Conservation (phyloP, 805 yeast species). For the Candida berthetii region DNA sequence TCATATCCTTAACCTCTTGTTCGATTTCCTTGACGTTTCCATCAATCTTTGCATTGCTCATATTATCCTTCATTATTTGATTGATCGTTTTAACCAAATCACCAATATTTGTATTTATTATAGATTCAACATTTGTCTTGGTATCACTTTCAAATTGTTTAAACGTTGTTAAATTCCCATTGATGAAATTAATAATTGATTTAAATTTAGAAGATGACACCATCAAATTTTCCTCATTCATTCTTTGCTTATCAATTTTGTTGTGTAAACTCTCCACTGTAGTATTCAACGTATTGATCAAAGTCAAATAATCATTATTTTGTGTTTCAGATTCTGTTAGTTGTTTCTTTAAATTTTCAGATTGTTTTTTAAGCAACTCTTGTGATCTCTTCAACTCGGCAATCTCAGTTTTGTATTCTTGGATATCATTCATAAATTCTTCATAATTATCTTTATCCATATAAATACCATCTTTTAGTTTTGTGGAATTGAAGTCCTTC, state of each 20-base stretch:
- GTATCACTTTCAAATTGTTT: slow-evolving; percentile 16
- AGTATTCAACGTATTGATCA: slow-evolving; percentile 19
- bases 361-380: slow-evolving; percentile 32
- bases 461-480: slow-evolving; percentile 59
- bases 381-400: slow-evolving; percentile 37
- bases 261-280: slow-evolving; percentile 20
- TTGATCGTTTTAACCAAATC: slow-evolving; percentile 3
- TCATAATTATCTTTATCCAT: slow-evolving; percentile 56
- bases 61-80: neutral
- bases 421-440: slow-evolving; percentile 40
- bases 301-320: slow-evolving; percentile 14
- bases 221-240: slow-evolving; percentile 24
- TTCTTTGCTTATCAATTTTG: slow-evolving; percentile 23
- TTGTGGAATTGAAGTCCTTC: slow-evolving; percentile 57
- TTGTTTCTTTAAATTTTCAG: slow-evolving; percentile 20
- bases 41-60: neutral
- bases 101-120: slow-evolving; percentile 7
- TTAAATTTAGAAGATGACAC: slow-evolving; percentile 26
- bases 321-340: slow-evolving; percentile 14
- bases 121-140: slow-evolving; percentile 7
- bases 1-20: slow-evolving; percentile 8
- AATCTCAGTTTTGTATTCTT: slow-evolving; percentile 42
- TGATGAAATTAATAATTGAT: slow-evolving; percentile 21
- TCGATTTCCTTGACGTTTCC: slow-evolving; percentile 6
- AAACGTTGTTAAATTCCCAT: slow-evolving; percentile 19